Evolutionary conservation across 2,329 filamentous ascomycete genomes (phyloP), one percentile per base, ranked within the genome.

Genomic region (Madurella fahalii): DNA sequence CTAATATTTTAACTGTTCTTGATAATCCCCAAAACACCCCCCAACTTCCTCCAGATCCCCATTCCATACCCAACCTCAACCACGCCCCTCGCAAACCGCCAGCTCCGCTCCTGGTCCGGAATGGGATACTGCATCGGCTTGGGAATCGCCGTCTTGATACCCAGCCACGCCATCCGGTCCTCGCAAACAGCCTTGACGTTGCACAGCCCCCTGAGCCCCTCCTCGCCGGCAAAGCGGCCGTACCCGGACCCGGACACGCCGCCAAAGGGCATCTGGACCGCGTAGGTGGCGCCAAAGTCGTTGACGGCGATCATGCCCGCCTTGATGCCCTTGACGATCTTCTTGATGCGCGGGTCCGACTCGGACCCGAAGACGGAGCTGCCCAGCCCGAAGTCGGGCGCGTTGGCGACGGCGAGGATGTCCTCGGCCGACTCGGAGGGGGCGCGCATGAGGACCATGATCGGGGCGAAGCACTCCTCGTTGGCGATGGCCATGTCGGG

Each of bases 251-350:
- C 93, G 54, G 83, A 84, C n/a, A 89, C 84, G 51, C 92, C 94
- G 39, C 94, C 94, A 71, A 99, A 99, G 0, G 94, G 94, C 40
- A 99, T 74, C 72, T 96, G 91, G 8, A 95, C 92, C 50, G 93
- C 90, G 68, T 99, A 99, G 71, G 85, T 96, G 30, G 85, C 87
- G 17, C 86, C 94, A 67, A 99, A 99, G 74, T 99, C 94, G 69
- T 99, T 99, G 63, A 99, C 83, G 20, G 90, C 85, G 0, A 97
- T 89, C 88, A 96, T 96, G 43, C 94, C 94, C 0, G 88, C 85
- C 58, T 86, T 83, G 49, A 96, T 78, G 20, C 83, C 82, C 17
- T 72, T 72, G 1, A 93, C 83, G 30, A 95, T 83, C 15, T 74
- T 74, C 15, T 79, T 71, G 1, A 96, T 76, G 47, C 83, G 79